Base-by-base conservation (phyloP, 1,284 basidiomycete species). In the Rhodotorula sp. region DNA sequence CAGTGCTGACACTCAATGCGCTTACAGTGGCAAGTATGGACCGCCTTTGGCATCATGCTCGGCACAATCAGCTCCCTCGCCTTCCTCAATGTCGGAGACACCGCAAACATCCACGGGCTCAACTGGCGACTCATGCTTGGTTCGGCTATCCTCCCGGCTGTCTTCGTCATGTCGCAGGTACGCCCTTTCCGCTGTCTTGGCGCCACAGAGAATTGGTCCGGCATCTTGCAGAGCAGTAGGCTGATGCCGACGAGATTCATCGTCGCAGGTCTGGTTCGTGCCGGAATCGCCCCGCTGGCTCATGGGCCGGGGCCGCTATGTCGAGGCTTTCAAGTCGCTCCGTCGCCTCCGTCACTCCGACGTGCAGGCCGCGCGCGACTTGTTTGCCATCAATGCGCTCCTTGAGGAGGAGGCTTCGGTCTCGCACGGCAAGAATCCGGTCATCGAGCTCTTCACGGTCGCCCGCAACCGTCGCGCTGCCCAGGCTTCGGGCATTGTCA, bases 381-480 rank as follows among this genome's bases (percentile, higher is more conserved):
- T 84, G 4, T 84, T 81, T 79, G 81, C 82, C 77, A 90, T 91
- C 62, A 87, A 91, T 78, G 85, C 87, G n/a, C 82, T 88, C 9
- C 83, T 91, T 4, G 86, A 90, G 78, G 85, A 85, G 23, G 91
- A 92, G 62, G 68, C 69, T 25, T 83, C 87, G 67, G 84, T 90
- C 61, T 72, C 86, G 9, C 74, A 79, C 72, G 83, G 84, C 48
- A 81, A 81, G 52, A 85, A 83, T 21, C 84, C 70, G 53, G 61
- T 77, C 49, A 55, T 70, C 61, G 71, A 74, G 59, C 60, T 74
- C 53, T 74, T 74, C 52, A 34, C 64, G 3, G 73, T 91, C 42
- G 88, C 88, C 16, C 86, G 92, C 69, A 88, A 90, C 80, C 85
- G 91, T 76, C 85, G 91, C 61, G 92, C 90, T 0, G 86, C 89